Evolutionary conservation across 2,329 filamentous ascomycete species (phyloP).

Genomic region (Stagonosporopsis tanaceti): DNA sequence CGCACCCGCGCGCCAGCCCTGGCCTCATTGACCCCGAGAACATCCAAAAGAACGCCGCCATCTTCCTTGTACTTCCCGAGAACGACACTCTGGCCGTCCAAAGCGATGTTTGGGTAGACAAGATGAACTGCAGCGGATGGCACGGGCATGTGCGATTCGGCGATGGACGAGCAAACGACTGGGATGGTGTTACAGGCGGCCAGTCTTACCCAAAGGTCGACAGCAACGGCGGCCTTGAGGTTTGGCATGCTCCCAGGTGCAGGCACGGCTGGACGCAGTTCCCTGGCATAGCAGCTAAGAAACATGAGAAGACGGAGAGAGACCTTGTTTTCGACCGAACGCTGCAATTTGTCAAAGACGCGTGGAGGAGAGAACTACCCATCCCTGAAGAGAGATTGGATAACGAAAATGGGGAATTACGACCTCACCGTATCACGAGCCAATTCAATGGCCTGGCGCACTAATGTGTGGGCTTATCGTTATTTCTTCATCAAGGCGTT

Average conservation of each 20-base stretch:
- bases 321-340: constrained; percentile 47
- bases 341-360: constrained; percentile 49
- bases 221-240: constrained; percentile 48
- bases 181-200: constrained; percentile 37
- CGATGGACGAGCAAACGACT: constrained; percentile 43
- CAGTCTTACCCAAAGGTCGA: constrained; percentile 24
- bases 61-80: constrained; percentile 53
- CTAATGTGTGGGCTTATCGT: background rate
- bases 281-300: constrained; percentile 48
- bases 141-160: constrained; percentile 46
- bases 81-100: constrained; percentile 53
- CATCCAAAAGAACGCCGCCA: constrained; percentile 50
- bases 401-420: constrained; percentile 27
- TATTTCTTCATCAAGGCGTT: background rate
- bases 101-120: constrained; percentile 54
- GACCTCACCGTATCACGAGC: constrained; percentile 31
- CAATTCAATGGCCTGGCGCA: constrained; percentile 13
- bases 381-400: constrained; percentile 20
- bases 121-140: constrained; percentile 46
- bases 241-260: constrained; percentile 48
- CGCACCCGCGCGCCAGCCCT: constrained; percentile 52
- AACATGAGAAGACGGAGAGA: constrained; percentile 49
- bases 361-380: constrained; percentile 42
- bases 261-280: constrained; percentile 56
- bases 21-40: constrained; percentile 46